phyloP scores from a whole-genome alignment of 1,139 yeast genomes.

The Yamadazyma siamensis region DNA sequence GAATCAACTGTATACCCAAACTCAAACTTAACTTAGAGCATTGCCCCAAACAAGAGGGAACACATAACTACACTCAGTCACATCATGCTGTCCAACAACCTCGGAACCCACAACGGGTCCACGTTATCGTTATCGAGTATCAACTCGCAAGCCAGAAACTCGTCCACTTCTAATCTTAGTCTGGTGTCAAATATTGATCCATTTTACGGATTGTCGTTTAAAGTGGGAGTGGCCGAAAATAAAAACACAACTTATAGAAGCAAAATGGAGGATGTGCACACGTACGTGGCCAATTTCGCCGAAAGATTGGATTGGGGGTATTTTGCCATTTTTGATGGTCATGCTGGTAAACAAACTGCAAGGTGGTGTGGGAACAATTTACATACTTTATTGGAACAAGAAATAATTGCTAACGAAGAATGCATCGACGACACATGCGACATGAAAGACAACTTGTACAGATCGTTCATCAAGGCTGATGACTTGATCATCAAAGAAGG shows the following conservation, averaged over 20 bases:
- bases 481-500: slow-evolving; percentile 56
- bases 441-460: slow-evolving; percentile 54
- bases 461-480: slow-evolving; percentile 73
- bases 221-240: slow-evolving; percentile 89
- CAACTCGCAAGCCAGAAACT: slow-evolving; percentile 10
- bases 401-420: slow-evolving; percentile 27
- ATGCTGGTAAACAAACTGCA: slow-evolving; percentile 92
- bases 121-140: slow-evolving; percentile 11
- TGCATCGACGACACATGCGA: slow-evolving; percentile 4
- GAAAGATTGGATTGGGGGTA: slow-evolving; percentile 91
- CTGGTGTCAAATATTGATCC: slow-evolving; percentile 24
- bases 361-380: slow-evolving; percentile 92
- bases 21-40: too few relatives aligned
- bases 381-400: slow-evolving; percentile 62
- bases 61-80: too few relatives aligned
- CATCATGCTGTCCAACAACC: slow-evolving; percentile 4
- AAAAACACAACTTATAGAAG: slow-evolving; percentile 76
- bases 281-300: slow-evolving; percentile 88
- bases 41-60: too few relatives aligned
- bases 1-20: too few relatives aligned
- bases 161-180: slow-evolving; percentile 14
- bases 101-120: slow-evolving; percentile 11
- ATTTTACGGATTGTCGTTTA: slow-evolving; percentile 55
- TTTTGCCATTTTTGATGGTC: slow-evolving; percentile 96
- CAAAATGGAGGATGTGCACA: slow-evolving; percentile 96